Evolutionary conservation across 2,329 filamentous ascomycete species (phyloP).

Genomic region (Exophiala aquamarina): DNA sequence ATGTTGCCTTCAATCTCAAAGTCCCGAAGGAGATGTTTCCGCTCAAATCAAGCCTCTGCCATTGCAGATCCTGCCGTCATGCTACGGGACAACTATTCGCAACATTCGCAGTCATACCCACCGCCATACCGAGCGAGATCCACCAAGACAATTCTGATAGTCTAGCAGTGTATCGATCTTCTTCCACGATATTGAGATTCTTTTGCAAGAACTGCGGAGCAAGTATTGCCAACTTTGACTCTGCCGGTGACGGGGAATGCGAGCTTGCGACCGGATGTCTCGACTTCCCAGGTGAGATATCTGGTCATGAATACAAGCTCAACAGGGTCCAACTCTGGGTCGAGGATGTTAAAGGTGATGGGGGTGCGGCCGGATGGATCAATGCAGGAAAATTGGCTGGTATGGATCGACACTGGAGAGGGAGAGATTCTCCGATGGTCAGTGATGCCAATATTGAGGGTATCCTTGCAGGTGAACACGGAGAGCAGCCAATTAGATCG

Average conservation of each 20-base stretch:
- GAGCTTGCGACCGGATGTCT: conserved; percentile 1
- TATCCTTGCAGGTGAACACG: background rate
- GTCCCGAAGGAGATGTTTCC: conserved; percentile 15
- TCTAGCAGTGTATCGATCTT: background rate
- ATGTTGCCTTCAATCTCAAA: conserved; percentile 16
- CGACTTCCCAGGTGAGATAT: background rate
- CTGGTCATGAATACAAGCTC: conserved; percentile 12
- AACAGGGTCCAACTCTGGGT: conserved; percentile 24
- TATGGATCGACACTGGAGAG: conserved; percentile 18
- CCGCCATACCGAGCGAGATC: conserved; percentile 5
- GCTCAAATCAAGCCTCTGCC: conserved; percentile 44
- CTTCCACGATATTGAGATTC: background rate
- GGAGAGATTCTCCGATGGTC: conserved; percentile 15
- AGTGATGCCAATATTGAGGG: conserved; percentile 9
- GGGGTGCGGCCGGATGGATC: conserved; percentile 23
- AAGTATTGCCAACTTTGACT: background rate
- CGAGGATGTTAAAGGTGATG: conserved; percentile 22
- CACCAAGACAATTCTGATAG: conserved; percentile 12
- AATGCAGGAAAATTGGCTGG: conserved; percentile 14
- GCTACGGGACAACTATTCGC: conserved; percentile 45
- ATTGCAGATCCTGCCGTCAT: conserved; percentile 53
- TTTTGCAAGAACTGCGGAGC: background rate
- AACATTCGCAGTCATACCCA: conserved; percentile 23
- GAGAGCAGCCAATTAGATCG: no score
- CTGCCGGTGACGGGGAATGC: background rate